These are phyloP conservation scores for Dactylellina haptotyla DNA, from an alignment of 2,329 filamentous ascomycete species.

Conservation along the genomic window DNA sequence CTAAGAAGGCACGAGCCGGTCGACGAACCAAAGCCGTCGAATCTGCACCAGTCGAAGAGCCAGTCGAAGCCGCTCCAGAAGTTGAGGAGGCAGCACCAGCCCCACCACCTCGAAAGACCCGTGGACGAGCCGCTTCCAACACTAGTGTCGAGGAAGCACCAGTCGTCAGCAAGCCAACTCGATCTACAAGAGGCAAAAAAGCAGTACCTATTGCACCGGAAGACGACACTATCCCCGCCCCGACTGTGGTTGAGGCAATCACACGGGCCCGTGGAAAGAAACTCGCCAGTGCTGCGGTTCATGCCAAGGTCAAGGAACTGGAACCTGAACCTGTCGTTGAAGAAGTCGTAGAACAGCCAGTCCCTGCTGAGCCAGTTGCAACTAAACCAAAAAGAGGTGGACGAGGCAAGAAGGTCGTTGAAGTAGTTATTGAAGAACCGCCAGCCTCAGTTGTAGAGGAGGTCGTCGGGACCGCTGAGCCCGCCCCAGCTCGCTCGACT, in stretches of 20 bases:
- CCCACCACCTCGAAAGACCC: background rate
- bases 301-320: background rate
- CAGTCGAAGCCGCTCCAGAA: no score
- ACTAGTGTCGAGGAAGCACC: background rate
- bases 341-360: background rate
- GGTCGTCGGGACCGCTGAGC: background rate
- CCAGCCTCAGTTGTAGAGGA: background rate
- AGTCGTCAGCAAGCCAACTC: background rate
- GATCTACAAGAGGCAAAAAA: background rate
- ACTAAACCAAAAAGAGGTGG: background rate
- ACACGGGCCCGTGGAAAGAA: conserved; percentile 13
- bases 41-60: background rate
- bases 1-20: background rate
- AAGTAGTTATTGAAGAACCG: background rate
- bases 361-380: background rate
- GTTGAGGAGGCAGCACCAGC: no score
- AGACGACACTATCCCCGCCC: background rate
- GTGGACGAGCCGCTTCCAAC: background rate
- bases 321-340: background rate
- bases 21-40: background rate
- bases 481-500: background rate
- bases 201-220: background rate
- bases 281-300: background rate
- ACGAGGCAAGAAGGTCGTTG: background rate
- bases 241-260: background rate